These are phyloP conservation scores for Taphrina sp. DNA, from an alignment of 1,139 yeast genomes.

Conservation along the genomic window DNA sequence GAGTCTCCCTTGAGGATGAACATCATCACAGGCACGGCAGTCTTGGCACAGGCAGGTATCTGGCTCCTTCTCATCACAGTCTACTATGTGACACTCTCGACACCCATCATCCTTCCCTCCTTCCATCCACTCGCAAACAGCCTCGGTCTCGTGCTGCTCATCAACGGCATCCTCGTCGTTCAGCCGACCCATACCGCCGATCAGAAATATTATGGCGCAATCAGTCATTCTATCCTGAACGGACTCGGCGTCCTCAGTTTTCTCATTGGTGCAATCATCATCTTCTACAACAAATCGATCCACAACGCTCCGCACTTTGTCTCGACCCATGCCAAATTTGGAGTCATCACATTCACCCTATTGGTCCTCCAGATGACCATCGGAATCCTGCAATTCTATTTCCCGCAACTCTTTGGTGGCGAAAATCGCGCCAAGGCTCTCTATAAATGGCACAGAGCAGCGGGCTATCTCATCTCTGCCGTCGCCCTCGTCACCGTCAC, in stretches of 20 bases:
- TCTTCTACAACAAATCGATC: conserved; percentile 41
- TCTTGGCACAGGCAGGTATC: conserved; percentile 20
- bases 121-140: conserved; percentile 31
- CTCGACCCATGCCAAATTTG: conserved; percentile 43
- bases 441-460: conserved; percentile 43
- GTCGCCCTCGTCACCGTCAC: conserved; percentile 39
- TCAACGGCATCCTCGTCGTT: conserved; percentile 36
- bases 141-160: conserved; percentile 35
- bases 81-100: conserved; percentile 19
- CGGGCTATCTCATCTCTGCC: conserved; percentile 41
- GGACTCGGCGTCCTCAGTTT: conserved; percentile 36
- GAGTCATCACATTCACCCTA: conserved; percentile 39
- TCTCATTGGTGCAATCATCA: conserved; percentile 39
- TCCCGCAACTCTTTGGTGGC: conserved; percentile 42
- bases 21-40: conserved; percentile 27
- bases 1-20: conserved; percentile 22
- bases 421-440: conserved; percentile 40
- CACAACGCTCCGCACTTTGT: conserved; percentile 40
- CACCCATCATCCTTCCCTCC: conserved; percentile 13
- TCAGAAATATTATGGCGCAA: conserved; percentile 41
- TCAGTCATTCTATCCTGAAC: conserved; percentile 42
- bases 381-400: conserved; percentile 41
- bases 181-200: conserved; percentile 38
- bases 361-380: conserved; percentile 38
- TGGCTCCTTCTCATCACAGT: conserved; percentile 13